These are phyloP conservation scores for Geranium rotundifolium DNA, from an alignment of 345 rosid genomes.

Conservation along the genomic window DNA sequence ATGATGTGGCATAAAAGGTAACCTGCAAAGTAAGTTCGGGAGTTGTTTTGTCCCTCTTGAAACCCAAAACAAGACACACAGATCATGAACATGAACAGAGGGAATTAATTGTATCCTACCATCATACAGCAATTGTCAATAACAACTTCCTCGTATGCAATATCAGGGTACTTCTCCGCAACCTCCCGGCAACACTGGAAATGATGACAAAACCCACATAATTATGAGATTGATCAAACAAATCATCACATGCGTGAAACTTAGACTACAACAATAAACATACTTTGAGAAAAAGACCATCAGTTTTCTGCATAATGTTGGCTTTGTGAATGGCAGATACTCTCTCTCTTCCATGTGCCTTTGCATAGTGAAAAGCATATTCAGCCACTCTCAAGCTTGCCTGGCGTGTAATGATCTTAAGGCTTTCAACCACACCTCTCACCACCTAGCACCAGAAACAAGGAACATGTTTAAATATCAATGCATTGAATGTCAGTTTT, in stretches of 20 bases:
- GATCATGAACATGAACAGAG: background rate
- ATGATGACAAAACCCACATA: slow-evolving; percentile 7
- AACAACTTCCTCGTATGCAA: slow-evolving; percentile 91
- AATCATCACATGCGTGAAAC: background rate
- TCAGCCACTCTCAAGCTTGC: slow-evolving; percentile 99
- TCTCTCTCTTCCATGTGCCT: slow-evolving; percentile 88
- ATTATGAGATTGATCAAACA: background rate
- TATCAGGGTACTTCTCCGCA: slow-evolving; percentile 95
- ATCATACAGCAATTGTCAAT: slow-evolving; percentile 99
- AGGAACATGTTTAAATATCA: background rate
- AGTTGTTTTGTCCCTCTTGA: background rate
- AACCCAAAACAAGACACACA: background rate
- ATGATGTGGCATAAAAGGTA: background rate
- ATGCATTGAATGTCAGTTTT: background rate
- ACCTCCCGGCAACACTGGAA: slow-evolving; percentile 99
- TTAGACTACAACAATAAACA: slow-evolving; percentile 1
- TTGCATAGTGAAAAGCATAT: slow-evolving; percentile 95
- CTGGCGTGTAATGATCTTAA: slow-evolving; percentile 89
- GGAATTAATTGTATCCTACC: slow-evolving; percentile 35
- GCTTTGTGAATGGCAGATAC: slow-evolving; percentile 98
- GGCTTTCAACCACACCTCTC: slow-evolving; percentile 98
- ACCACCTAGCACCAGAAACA: slow-evolving; percentile 51
- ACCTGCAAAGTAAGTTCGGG: background rate
- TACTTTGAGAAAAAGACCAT: slow-evolving; percentile 95
- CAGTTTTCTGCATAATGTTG: slow-evolving; percentile 98